Evolutionary conservation across 1,284 basidiomycete species (phyloP).

Genomic region (Irpex rosettiformis): DNA sequence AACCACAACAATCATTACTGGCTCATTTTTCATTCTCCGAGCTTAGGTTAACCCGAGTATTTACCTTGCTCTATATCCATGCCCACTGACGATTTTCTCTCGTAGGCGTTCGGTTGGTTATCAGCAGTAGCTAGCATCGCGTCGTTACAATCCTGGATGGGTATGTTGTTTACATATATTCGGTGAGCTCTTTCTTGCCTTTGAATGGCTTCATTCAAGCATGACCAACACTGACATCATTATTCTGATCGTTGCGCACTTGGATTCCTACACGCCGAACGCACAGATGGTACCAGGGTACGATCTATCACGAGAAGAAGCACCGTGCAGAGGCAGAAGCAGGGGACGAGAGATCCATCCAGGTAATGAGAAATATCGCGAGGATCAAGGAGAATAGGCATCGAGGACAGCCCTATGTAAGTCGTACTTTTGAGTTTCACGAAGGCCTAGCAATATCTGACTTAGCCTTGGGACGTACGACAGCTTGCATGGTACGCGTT

Average conservation of each 20-base stretch:
- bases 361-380: slow-evolving; percentile 20
- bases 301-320: slow-evolving; percentile 23
- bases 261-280: too few relatives aligned
- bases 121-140: slow-evolving; percentile 26
- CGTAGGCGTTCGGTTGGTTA: slow-evolving; percentile 25
- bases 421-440: background rate
- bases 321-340: slow-evolving; percentile 1
- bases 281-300: slow-evolving; percentile 25
- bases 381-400: slow-evolving; percentile 24
- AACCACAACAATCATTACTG: too few relatives aligned
- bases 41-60: too few relatives aligned
- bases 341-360: slow-evolving; percentile 8
- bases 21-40: too few relatives aligned
- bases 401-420: slow-evolving; percentile 25
- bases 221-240: too few relatives aligned
- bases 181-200: too few relatives aligned
- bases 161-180: slow-evolving; percentile 30
- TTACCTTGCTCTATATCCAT: too few relatives aligned
- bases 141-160: slow-evolving; percentile 29
- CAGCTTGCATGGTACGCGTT: slow-evolving; percentile 29
- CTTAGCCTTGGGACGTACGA: background rate
- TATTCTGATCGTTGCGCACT: too few relatives aligned
- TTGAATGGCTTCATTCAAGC: too few relatives aligned
- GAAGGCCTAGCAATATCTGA: too few relatives aligned
- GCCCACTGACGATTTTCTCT: too few relatives aligned